A percentile compares a stretch with the other conserved stretches of the same genome.
Evolutionary conservation across 106 monocot genomes (phyloP).

Genomic region (Cymbidium sinense): DNA sequence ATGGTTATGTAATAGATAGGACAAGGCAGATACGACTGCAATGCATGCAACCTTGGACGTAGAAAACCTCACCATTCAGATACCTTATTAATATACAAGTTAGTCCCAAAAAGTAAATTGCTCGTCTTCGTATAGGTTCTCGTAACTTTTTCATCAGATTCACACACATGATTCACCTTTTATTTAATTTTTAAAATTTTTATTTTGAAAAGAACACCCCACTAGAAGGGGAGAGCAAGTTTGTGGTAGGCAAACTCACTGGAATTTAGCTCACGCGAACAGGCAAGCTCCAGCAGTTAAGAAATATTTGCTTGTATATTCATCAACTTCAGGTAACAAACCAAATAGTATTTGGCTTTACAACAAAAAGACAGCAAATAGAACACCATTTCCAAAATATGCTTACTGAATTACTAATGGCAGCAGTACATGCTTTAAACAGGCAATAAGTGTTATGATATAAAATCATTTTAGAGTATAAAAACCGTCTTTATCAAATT

Average conservation of each 20-base stretch:
- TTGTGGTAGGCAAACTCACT: neutral
- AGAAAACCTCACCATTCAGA: too few species aligned
- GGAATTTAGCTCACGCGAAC: neutral
- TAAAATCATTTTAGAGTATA: neutral
- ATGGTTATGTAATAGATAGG: neutral
- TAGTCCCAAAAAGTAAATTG: neutral
- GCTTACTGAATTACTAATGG: neutral
- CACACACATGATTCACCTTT: neutral
- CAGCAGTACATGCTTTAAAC: neutral
- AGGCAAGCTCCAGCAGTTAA: neutral
- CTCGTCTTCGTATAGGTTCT: neutral
- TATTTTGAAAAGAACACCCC: neutral
- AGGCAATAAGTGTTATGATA: neutral
- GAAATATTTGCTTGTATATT: neutral
- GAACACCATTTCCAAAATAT: neutral
- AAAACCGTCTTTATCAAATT: neutral
- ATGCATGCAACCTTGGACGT: neutral
- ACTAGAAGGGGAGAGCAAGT: neutral
- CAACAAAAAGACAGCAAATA: neutral
- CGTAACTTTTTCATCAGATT: neutral
- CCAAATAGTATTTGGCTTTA: neutral
- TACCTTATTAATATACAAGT: neutral
- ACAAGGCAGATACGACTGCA: neutral
- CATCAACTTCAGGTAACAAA: slow-evolving; percentile 1
- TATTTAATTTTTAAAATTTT: neutral